Evolutionary conservation across 2,329 filamentous ascomycete species (phyloP), one percentile per base, ranked within the genome.

Genomic region (Corynespora cassiicola): DNA sequence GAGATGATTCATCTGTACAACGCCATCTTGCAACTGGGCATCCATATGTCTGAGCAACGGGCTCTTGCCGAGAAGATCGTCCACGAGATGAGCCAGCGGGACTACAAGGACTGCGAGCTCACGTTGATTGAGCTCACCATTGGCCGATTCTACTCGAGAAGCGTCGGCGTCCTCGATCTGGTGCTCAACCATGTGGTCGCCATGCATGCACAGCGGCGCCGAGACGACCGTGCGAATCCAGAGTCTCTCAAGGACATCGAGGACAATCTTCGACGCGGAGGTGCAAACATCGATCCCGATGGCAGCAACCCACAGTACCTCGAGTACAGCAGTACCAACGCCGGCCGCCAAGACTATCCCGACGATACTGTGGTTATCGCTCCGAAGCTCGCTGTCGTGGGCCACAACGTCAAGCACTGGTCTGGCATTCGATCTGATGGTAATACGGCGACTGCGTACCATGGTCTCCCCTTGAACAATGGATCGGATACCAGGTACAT

Each of bases 1-100:
- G 40, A 42, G 1, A 56, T 49, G 20, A 56, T 56, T 1, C 47
- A 58, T 17, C 38, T 56, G 2, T 58, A 58, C 35, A 54, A 53
- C 27, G 42, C 41, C 7, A 52, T 49, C 45, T 38, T 55, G 2
- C 55, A 58, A 14, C 36, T 58, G 2, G 51, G 42, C 5, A 28
- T 56, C 2, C 39, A 47, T 0, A 41, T 30, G 5, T 43, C 27
- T 8, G 17, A 52, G 9, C 43, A 52, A 17, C 31, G 30, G 7
- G 36, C 39, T 2, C 39, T 58, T 6, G 45, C 47, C 6, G 39
- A 55, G 15, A 26, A 29, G 9, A 41, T 58, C 3, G 28, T 45
- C 20, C 23, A 43, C 7, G 34, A 56, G 15, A 50, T 56, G 47
- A 45, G 49, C 34, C n/a, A 41, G 15, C 46, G 26, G 2, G 19